A percentile compares a stretch with the other conserved stretches of the same genome.
Evolutionary conservation across 192 early-diverging fungal genomes (phyloP).

Genomic region (Helicostylum pulchrum): DNA sequence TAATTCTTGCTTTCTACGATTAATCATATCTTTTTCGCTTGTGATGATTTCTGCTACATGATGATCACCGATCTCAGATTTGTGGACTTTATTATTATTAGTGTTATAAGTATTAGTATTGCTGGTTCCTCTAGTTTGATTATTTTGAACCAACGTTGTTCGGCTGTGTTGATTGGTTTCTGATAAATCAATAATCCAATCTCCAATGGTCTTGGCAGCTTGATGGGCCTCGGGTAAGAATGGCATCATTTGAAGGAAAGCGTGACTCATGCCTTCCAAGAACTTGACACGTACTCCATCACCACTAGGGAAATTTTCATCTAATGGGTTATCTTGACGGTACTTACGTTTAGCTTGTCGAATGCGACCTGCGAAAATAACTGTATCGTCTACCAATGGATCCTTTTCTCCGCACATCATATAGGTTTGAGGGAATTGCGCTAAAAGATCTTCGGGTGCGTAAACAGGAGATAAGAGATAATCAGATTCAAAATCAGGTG

Average conservation of each 20-base stretch:
- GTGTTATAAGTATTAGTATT: neutral
- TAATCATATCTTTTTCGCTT: slow-evolving; percentile 37
- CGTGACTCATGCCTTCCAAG: slow-evolving; percentile 66
- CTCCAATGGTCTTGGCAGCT: slow-evolving; percentile 41
- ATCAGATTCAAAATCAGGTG: slow-evolving; percentile 73
- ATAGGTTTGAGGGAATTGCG: slow-evolving; percentile 86
- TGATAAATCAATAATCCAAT: slow-evolving; percentile 30
- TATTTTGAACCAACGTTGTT: neutral
- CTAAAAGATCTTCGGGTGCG: slow-evolving; percentile 81
- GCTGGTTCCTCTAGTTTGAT: neutral
- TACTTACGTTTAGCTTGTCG: slow-evolving; percentile 76
- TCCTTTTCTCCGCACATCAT: slow-evolving; percentile 95
- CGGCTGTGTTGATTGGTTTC: neutral
- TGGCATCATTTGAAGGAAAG: slow-evolving; percentile 65
- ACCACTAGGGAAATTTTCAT: slow-evolving; percentile 9
- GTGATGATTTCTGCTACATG: slow-evolving; percentile 35
- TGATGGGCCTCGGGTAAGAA: slow-evolving; percentile 70
- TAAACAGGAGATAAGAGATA: slow-evolving; percentile 84
- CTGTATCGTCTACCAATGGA: slow-evolving; percentile 95
- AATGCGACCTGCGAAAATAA: slow-evolving; percentile 84
- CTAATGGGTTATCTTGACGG: slow-evolving; percentile 33
- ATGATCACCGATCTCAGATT: neutral
- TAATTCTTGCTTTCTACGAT: slow-evolving; percentile 27
- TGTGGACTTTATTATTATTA: neutral
- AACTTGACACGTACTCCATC: slow-evolving; percentile 65